Conservation (phyloP, 345 rosid genomes). For the Eutrema yunnanense region DNA sequence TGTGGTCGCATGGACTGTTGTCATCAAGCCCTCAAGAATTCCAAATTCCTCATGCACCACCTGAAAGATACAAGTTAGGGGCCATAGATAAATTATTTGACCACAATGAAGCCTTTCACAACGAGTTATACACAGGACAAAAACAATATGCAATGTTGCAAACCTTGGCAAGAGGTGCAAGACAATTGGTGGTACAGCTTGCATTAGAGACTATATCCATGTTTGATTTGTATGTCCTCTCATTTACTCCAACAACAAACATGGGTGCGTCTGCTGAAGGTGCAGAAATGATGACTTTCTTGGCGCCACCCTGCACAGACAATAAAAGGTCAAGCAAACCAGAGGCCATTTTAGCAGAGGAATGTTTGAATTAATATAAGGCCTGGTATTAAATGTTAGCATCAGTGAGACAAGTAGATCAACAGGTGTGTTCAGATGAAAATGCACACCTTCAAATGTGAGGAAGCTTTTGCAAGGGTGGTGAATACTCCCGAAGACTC, state of each 20-base stretch:
- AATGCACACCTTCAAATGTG: conserved; percentile 64
- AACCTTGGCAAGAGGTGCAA: conserved; percentile 99
- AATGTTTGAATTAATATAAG: not conserved
- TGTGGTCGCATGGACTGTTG: conserved; percentile 97
- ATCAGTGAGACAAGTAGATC: not conserved
- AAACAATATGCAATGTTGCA: not conserved
- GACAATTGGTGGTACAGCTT: conserved; percentile 96
- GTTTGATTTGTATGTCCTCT: conserved; percentile 61
- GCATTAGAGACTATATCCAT: conserved; percentile 96
- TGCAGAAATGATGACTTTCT: conserved; percentile 90
- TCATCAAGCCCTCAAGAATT: conserved; percentile 89
- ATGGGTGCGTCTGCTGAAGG: conserved; percentile 98
- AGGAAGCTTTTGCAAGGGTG: conserved; percentile 67
- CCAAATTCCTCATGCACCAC: conserved; percentile 96
- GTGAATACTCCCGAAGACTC: conserved; percentile 96
- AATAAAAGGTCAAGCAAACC: not conserved
- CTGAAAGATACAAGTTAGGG: conserved; percentile 31
- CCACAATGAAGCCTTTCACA: not conserved
- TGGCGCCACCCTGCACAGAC: conserved; percentile 76
- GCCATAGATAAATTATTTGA: not conserved
- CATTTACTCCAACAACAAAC: conserved; percentile 98
- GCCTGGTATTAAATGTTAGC: not conserved
- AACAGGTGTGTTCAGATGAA: not conserved
- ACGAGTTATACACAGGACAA: not conserved
- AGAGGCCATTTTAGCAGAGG: not conserved